Evolutionary conservation across 1,284 basidiomycete species (phyloP), one percentile per base, ranked within the genome.

Genomic region (Jaminaea rosea): DNA sequence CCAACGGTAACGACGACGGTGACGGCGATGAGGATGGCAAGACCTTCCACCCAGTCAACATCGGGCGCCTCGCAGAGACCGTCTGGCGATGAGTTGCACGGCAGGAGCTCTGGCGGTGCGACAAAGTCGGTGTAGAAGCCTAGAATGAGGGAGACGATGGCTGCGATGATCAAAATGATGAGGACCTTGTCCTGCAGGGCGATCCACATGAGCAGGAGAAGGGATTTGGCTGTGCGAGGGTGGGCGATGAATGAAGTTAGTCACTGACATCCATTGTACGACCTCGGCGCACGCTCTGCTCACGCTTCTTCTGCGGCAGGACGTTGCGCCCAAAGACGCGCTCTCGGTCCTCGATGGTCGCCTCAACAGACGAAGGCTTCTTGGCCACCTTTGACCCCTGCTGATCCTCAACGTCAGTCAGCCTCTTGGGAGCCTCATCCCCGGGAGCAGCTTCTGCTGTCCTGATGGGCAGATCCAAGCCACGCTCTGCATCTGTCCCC

Each of bases 1-100:
- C 88, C 89, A 47, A 92, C 87, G 44, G 63, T 53, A 28, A 65
- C 63, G 39, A 72, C 67, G 45, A 79, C 76, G 61, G 77, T 75
- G 54, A 93, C 84, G 5, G 94, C 94, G 50, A 91, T 81, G 63
- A 94, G 83, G 71, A 98, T 98, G 6, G 93, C 90, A 11, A 98
- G 89, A 67, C 94, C 94, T 77, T 98, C 93, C 3, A 98, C 90
- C 92, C 93, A 98, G 68, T 97, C 92, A 47, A 81, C 76, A 27
- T 60, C 51, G 24, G 60, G 58, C n/a, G 58, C 55, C 1, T 42
- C 15, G 46, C 71, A 73, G 26, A 47, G 19, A 19, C 68, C 65
- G 9, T 68, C 69, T n/a, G 72, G 62, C 51, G 75, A 75, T 42
- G 73, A 55, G 28, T 69, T 65, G 39, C 78, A 79, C 11, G 72